Evolutionary conservation across 352 stramenopile genomes (phyloP).

Genomic region (Peronospora tabacina): DNA sequence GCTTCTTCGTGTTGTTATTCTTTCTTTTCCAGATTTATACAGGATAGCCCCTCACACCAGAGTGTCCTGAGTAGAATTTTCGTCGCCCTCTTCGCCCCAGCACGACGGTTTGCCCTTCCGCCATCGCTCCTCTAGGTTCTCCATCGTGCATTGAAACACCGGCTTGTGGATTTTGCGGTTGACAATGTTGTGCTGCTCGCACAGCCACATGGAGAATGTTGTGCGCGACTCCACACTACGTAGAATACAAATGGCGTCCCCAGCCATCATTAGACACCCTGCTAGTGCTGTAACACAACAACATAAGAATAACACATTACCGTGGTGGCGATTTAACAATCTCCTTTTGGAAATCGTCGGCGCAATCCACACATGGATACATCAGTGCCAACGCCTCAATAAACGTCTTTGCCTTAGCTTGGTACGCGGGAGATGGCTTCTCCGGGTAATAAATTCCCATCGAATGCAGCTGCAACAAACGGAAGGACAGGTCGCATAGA

Average conservation of each 20-base stretch:
- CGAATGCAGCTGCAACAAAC: constrained; percentile 71
- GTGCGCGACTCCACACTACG: constrained; percentile 83
- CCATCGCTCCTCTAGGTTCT: constrained; percentile 93
- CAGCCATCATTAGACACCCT: background rate
- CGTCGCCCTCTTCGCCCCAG: constrained; percentile 60
- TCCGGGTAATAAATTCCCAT: constrained; percentile 97
- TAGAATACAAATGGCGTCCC: background rate
- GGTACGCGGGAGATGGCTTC: constrained; percentile 85
- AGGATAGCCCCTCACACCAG: constrained; percentile 16
- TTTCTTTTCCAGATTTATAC: constrained; percentile 1
- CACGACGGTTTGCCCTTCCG: constrained; percentile 83
- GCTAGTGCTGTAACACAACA: background rate
- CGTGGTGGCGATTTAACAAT: constrained; percentile 87
- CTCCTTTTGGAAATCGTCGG: constrained; percentile 91
- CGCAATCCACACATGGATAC: constrained; percentile 91
- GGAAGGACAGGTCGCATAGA: background rate
- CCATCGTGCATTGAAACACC: constrained; percentile 89
- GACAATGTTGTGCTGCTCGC: constrained; percentile 96
- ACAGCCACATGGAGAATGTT: constrained; percentile 93
- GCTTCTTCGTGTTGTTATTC: background rate
- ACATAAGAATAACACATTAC: constrained; percentile 33
- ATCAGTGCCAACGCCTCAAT: constrained; percentile 89
- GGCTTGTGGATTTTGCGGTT: constrained; percentile 96
- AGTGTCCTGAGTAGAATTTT: constrained; percentile 19
- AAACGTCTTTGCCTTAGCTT: constrained; percentile 86